Evolutionary conservation across 169 alveolate species (phyloP).

Genomic region (Plasmodium reichenowi): DNA sequence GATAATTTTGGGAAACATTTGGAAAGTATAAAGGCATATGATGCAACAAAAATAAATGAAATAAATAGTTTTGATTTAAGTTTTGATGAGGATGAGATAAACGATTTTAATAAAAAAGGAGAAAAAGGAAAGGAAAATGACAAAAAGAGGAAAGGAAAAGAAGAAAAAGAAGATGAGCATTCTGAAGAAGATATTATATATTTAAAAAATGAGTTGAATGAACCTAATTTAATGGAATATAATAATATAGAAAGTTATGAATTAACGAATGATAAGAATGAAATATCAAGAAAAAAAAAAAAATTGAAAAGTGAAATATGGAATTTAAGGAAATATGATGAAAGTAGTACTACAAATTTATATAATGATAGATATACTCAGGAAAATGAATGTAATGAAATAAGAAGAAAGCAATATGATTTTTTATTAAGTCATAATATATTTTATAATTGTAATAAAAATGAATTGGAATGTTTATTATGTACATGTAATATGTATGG

Average conservation of each 20-base stretch:
- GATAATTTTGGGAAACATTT: conserved; percentile 17
- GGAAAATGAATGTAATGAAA: not conserved
- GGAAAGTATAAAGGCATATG: conserved; percentile 18
- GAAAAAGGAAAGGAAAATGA: not conserved
- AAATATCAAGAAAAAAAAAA: not conserved
- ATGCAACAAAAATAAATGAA: conserved; percentile 12
- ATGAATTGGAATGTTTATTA: conserved; percentile 10
- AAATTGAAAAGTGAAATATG: conserved; percentile 31
- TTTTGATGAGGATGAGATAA: conserved; percentile 11
- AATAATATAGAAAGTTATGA: not conserved
- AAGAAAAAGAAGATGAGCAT: not conserved
- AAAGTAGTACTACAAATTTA: conserved; percentile 3
- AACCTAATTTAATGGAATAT: not conserved
- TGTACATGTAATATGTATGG: conserved; percentile 13
- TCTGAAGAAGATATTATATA: not conserved
- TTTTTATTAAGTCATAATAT: conserved; percentile 19
- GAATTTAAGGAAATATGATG: conserved; percentile 19
- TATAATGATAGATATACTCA: no score
- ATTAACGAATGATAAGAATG: not conserved
- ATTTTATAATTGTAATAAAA: conserved; percentile 33
- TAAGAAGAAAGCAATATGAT: not conserved
- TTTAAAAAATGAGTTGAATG: not conserved
- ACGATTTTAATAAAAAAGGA: not conserved
- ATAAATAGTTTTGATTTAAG: not conserved
- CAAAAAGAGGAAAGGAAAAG: not conserved